Conservation (phyloP, 2,329 filamentous ascomycete species). For the Capronia epimyces region DNA sequence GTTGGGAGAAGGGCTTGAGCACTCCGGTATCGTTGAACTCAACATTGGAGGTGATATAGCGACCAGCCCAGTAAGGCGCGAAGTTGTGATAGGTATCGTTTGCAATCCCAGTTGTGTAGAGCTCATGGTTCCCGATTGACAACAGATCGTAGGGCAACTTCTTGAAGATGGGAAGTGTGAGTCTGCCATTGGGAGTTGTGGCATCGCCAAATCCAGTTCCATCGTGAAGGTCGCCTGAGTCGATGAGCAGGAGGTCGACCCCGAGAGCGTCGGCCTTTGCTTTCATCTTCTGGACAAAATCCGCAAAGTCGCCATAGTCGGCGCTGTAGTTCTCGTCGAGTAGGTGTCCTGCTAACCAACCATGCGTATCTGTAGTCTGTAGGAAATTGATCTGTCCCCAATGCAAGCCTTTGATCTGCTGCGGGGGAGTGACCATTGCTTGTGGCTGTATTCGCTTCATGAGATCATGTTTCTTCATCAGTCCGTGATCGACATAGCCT, state of each 20-base stretch:
- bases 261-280: conserved; percentile 51
- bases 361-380: conserved; percentile 91
- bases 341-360: conserved; percentile 89
- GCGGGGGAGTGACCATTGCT: conserved; percentile 19
- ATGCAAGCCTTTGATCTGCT: conserved; percentile 39
- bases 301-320: conserved; percentile 62
- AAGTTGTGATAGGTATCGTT: conserved; percentile 59
- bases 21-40: conserved; percentile 44
- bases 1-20: conserved; percentile 29
- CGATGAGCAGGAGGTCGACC: conserved; percentile 57
- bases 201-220: conserved; percentile 59
- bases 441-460: conserved; percentile 25
- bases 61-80: conserved; percentile 52
- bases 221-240: conserved; percentile 61
- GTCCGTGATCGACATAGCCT: conserved; percentile 23
- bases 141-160: conserved; percentile 51
- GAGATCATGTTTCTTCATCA: conserved; percentile 26
- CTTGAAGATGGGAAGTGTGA: conserved; percentile 51
- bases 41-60: conserved; percentile 51
- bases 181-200: conserved; percentile 52
- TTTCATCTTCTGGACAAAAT: conserved; percentile 57
- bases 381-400: conserved; percentile 61
- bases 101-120: conserved; percentile 58
- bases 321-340: conserved; percentile 83
- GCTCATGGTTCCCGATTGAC: conserved; percentile 59